Conservation (phyloP, 1,284 basidiomycete species). For the Sutorius eximius region DNA sequence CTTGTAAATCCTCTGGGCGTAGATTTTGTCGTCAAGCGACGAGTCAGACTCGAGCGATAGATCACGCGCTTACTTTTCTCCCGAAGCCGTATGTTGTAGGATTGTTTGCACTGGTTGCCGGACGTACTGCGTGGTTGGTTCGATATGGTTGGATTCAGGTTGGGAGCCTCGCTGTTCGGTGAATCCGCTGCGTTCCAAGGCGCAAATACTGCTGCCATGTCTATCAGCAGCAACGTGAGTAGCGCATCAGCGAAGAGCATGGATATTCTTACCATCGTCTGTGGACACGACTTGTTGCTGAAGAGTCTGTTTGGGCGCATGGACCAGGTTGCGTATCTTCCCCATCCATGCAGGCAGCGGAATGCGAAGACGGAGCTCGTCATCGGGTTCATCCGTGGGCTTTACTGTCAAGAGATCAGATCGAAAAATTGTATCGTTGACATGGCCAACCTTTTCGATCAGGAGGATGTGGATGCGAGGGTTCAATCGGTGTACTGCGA, state of each 20-base stretch:
- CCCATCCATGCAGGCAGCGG: neutral
- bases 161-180: neutral
- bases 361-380: no score
- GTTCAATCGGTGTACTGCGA: neutral
- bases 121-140: neutral
- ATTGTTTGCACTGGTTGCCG: no score
- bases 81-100: neutral
- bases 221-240: neutral
- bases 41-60: neutral
- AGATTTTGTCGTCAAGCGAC: neutral
- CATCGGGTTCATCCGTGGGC: no score
- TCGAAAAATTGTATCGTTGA: neutral
- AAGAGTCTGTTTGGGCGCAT: neutral
- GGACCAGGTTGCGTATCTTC: neutral
- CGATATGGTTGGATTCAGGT: neutral
- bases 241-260: neutral
- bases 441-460: neutral
- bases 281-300: no score
- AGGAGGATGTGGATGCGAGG: no score
- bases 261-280: neutral
- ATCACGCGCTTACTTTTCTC: no score
- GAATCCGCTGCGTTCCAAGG: neutral
- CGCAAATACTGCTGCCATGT: constrained; percentile 1
- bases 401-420: no score
- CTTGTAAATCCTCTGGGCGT: neutral